Conservation (phyloP, 2,329 filamentous ascomycete genomes). For the Aotearoamyces nothofagi region DNA sequence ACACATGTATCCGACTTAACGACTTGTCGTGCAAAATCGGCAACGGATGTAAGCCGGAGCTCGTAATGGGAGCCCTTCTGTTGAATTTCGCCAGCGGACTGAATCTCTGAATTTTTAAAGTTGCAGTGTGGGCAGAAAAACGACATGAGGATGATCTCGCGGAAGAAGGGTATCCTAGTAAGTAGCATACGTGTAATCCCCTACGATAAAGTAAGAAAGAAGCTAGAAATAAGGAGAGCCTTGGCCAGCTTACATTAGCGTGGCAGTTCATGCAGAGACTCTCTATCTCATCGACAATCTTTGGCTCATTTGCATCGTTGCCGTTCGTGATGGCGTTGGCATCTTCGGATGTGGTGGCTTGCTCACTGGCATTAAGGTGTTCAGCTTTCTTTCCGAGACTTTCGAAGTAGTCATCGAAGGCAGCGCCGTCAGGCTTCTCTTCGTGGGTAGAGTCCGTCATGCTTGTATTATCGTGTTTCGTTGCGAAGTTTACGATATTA, state of each 20-base stretch:
- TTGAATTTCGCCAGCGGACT: conserved; percentile 83
- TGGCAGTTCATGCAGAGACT: conserved; percentile 80
- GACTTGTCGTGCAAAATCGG: conserved; percentile 73
- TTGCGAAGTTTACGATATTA: no score
- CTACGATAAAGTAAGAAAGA: conserved; percentile 26
- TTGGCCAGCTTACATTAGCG: conserved; percentile 42
- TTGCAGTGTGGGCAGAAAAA: conserved; percentile 85
- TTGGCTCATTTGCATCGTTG: conserved; percentile 28
- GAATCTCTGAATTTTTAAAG: conserved; percentile 85
- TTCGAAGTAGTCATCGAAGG: conserved; percentile 43
- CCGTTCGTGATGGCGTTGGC: conserved; percentile 10
- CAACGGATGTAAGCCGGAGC: conserved; percentile 55
- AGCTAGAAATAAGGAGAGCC: neutral
- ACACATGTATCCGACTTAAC: conserved; percentile 82
- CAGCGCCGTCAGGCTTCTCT: conserved; percentile 23
- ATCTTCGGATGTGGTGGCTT: conserved; percentile 20
- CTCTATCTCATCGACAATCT: conserved; percentile 53
- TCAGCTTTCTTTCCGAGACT: conserved; percentile 46
- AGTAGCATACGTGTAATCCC: conserved; percentile 77
- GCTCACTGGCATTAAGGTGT: conserved; percentile 25
- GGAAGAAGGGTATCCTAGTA: conserved; percentile 90
- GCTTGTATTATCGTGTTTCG: conserved; percentile 7
- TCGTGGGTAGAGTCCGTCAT: conserved; percentile 29
- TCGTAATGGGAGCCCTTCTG: conserved; percentile 76
- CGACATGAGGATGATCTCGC: conserved; percentile 94